A percentile compares a stretch with the other conserved stretches of the same genome.
Conservation (phyloP, 148 eudicot genomes). For the Oxyria digyna region DNA sequence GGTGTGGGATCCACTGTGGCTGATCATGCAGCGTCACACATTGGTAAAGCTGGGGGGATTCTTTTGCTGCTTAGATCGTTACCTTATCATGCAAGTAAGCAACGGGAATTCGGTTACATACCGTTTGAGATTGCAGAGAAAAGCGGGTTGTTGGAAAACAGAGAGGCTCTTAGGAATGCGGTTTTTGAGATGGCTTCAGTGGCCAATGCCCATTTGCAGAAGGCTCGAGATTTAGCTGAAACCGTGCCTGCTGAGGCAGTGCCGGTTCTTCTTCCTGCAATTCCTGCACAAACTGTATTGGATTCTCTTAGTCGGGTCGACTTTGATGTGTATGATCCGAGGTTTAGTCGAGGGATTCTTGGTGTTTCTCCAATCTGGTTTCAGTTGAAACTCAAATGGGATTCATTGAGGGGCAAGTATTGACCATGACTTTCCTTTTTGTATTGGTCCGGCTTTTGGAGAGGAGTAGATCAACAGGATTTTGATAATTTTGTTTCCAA, state of each 20-base stretch:
- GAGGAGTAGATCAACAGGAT: neutral
- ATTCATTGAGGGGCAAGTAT: constrained; percentile 70
- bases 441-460: neutral
- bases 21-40: constrained; percentile 97
- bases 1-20: constrained; percentile 74
- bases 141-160: constrained; percentile 57
- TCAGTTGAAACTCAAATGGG: constrained; percentile 81
- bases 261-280: constrained; percentile 76
- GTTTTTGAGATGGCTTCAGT: constrained; percentile 86
- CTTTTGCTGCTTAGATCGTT: constrained; percentile 64
- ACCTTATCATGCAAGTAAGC: constrained; percentile 67
- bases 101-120: constrained; percentile 54
- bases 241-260: constrained; percentile 60
- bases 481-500: neutral
- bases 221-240: constrained; percentile 64
- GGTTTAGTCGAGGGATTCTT: constrained; percentile 54
- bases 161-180: constrained; percentile 51
- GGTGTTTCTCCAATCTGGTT: constrained; percentile 75
- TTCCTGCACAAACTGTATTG: constrained; percentile 65
- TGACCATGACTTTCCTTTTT: too few relatives aligned
- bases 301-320: constrained; percentile 53
- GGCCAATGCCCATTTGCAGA: constrained; percentile 70
- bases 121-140: constrained; percentile 62
- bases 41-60: constrained; percentile 89
- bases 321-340: constrained; percentile 82